A percentile compares a stretch with the other conserved stretches of the same genome.
These are phyloP conservation scores for Lactarius evosmus DNA, from an alignment of 768 basidiomycete species.

Conservation along the genomic window DNA sequence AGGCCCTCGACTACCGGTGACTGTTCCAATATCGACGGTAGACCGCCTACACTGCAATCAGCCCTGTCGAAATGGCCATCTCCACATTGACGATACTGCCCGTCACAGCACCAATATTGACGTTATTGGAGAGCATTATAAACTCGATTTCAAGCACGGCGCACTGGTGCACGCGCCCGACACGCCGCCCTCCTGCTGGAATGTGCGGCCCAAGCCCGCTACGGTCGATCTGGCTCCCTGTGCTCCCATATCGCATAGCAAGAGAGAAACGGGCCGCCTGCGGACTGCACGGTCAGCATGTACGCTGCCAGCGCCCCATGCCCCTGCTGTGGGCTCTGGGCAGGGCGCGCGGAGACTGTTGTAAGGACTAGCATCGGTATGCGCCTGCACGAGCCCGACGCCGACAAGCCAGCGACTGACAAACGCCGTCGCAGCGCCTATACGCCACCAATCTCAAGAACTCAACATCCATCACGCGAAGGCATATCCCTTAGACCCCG, in stretches of 20 bases:
- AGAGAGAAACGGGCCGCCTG: constrained; percentile 83
- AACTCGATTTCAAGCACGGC: constrained; percentile 94
- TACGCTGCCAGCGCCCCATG: constrained; percentile 74
- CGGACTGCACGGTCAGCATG: constrained; percentile 68
- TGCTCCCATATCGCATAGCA: constrained; percentile 84
- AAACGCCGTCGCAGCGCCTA: too few species aligned
- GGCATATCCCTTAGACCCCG: too few species aligned
- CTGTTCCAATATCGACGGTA: too few species aligned
- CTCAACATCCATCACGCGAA: too few species aligned
- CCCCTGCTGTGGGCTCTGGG: constrained; percentile 87
- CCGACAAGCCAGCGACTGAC: too few species aligned
- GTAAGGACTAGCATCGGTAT: too few species aligned
- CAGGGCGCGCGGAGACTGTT: constrained; percentile 82
- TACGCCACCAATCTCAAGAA: too few species aligned
- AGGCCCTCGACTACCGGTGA: too few species aligned
- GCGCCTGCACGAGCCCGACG: too few species aligned
- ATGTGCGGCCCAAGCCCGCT: constrained; percentile 86
- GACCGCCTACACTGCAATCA: constrained; percentile 39
- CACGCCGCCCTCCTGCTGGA: constrained; percentile 92
- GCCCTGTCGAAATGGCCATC: constrained; percentile 78
- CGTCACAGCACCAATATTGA: constrained; percentile 93
- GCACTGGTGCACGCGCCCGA: constrained; percentile 85
- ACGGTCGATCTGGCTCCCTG: constrained; percentile 87
- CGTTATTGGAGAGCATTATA: constrained; percentile 89
- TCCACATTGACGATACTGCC: constrained; percentile 97